Base-by-base conservation (phyloP, 1,139 yeast genomes). In the Hansenula lynferdii region DNA sequence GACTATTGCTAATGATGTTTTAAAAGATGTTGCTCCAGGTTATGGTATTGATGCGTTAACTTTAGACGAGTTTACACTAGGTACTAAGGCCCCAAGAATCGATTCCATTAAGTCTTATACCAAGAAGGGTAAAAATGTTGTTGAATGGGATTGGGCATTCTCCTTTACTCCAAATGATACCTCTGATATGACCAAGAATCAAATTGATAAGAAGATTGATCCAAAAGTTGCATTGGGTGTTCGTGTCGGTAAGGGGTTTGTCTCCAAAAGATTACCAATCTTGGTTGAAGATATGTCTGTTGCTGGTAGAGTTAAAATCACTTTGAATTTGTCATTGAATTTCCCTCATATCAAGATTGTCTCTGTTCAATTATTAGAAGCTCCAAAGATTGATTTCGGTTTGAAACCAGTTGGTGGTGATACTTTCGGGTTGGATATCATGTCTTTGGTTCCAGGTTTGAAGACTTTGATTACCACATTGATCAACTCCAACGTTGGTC, bases 361-460 rank as follows among this genome's bases (percentile, higher is more conserved):
- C 16, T 78, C 86, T 12, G 66, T 83, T 40, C 84, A 80, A 49
- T 77, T 85, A 52, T 66, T 84, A 54, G 92, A 84, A 58, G 83
- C 90, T 20, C 92, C 94, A 30, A 68, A 72, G 18, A 81, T 84
- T 54, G 90, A 81, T 56, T 84, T 83, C 57, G 81, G 80, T 17
- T 73, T 85, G 64, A 84, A 84, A 56, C 95, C 95, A n/a, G 83
- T 84, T 40, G 92, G 92, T 58, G 94, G 94, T 63, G 90, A 84
- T 56, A 80, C 89, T 16, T 70, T 84, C 44, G 95, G 95, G 46
- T 58, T 85, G 39, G 95, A 85, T 64, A 75, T 85, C 47, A 85
- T 85, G 94, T 79, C 90, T 1, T 71, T 83, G 49, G 73, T 85
- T 47, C 95, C 95, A 5, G 92, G 92, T 44, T 74, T 85, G 54